These are phyloP conservation scores for Penicillium olsonii DNA, from an alignment of 2,329 filamentous ascomycete genomes.

Conservation along the genomic window DNA sequence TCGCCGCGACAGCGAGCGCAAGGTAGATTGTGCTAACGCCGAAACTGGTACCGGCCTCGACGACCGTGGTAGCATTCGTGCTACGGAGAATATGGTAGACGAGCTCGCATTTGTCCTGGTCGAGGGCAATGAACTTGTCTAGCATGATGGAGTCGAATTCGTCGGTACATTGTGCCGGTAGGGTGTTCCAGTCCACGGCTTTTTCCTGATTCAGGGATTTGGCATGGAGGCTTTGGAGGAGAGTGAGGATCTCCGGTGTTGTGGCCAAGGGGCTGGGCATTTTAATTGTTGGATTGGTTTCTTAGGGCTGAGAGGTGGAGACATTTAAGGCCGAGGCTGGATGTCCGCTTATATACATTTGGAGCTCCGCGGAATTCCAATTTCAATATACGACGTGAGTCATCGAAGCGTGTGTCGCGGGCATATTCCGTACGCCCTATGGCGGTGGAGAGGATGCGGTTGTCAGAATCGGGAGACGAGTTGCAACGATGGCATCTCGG, in stretches of 20 bases:
- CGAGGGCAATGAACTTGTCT: constrained; percentile 62
- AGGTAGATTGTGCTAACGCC: constrained; percentile 66
- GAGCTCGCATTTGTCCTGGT: constrained; percentile 59
- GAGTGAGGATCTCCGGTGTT: constrained; percentile 17
- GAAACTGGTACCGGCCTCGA: constrained; percentile 64
- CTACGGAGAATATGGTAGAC: constrained; percentile 57
- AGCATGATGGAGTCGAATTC: constrained; percentile 46
- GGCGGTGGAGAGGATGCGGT: not conserved
- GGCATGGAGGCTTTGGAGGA: constrained; percentile 35
- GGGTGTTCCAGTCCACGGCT: constrained; percentile 15
- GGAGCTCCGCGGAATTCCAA: not conserved
- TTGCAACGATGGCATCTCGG: not conserved
- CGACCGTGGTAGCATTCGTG: constrained; percentile 52
- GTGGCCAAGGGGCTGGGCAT: constrained; percentile 18
- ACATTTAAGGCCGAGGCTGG: not conserved
- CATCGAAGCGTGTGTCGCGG: not conserved
- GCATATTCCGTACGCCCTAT: not conserved
- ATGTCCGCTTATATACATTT: not conserved
- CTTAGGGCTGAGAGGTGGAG: not conserved
- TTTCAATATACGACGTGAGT: not conserved
- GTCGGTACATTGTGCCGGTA: constrained; percentile 22
- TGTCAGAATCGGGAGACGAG: not conserved
- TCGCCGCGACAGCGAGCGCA: constrained; percentile 58
- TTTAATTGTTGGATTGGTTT: not conserved
- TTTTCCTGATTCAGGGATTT: constrained; percentile 37